phyloP scores from a whole-genome alignment of 2,329 filamentous ascomycete genomes.

The Bipolaris oryzae region DNA sequence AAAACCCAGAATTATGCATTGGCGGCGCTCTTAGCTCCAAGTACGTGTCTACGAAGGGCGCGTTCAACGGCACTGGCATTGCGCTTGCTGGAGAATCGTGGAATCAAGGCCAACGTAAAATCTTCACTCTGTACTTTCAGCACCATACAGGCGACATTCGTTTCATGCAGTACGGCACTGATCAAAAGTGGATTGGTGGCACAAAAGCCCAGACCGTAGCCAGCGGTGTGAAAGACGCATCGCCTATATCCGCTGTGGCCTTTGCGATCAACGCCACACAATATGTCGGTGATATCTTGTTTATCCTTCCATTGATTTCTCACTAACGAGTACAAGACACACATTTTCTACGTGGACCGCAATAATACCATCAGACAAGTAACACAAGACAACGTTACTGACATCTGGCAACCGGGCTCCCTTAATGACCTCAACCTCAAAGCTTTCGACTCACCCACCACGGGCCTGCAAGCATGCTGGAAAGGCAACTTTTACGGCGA shows the following conservation, averaged over 20 bases:
- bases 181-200: slow-evolving; percentile 50
- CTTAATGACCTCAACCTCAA: slow-evolving; percentile 77
- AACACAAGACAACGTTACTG: slow-evolving; percentile 48
- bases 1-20: slow-evolving; percentile 42
- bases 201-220: slow-evolving; percentile 48
- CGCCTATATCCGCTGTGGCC: slow-evolving; percentile 52
- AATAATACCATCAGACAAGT: slow-evolving; percentile 50
- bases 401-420: slow-evolving; percentile 50
- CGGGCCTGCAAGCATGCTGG: slow-evolving; percentile 79
- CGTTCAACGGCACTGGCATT: slow-evolving; percentile 57
- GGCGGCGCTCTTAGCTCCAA: slow-evolving; percentile 49
- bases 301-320: background rate
- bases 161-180: slow-evolving; percentile 46
- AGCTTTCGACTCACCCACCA: slow-evolving; percentile 87
- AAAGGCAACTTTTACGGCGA: slow-evolving; percentile 69
- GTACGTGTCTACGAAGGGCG: slow-evolving; percentile 50
- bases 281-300: slow-evolving; percentile 37
- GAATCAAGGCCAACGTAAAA: slow-evolving; percentile 44
- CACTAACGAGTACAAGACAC: slow-evolving; percentile 33
- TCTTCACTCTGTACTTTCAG: slow-evolving; percentile 54
- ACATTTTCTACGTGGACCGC: slow-evolving; percentile 51
- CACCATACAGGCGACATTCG: slow-evolving; percentile 53
- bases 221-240: slow-evolving; percentile 52
- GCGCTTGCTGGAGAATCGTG: slow-evolving; percentile 54
- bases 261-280: slow-evolving; percentile 47